Conservation (phyloP, 441 rosid species). For the California macrophylla region DNA sequence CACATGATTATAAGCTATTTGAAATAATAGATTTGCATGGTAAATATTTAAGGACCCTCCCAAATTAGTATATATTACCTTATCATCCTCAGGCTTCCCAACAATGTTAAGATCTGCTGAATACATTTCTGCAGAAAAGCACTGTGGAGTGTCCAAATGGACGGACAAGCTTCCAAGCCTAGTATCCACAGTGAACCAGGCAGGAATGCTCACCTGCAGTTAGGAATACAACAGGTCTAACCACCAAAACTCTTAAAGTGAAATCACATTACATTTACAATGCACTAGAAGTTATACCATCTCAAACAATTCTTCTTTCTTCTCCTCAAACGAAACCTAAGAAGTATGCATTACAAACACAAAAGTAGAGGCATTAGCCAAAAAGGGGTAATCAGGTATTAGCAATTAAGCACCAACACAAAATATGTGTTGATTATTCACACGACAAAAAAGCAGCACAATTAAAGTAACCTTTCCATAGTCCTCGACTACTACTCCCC, state of each 20-base stretch:
- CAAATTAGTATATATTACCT: conserved; percentile 35
- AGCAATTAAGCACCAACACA: not conserved
- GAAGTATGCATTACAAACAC: conserved; percentile 16
- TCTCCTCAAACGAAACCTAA: conserved; percentile 86
- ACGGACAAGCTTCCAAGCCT: conserved; percentile 93
- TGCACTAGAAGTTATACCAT: conserved; percentile 42
- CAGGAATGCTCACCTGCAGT: conserved; percentile 79
- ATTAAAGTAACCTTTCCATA: conserved; percentile 61
- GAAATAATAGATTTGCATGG: not conserved
- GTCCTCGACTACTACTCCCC: conserved; percentile 78
- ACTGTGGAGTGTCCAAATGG: conserved; percentile 96
- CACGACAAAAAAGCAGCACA: not conserved
- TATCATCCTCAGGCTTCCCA: conserved; percentile 98
- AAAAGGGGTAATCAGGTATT: not conserved
- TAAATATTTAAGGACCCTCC: not conserved
- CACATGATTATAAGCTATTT: not conserved
- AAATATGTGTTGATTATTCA: not conserved
- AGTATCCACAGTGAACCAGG: conserved; percentile 95
- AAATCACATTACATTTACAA: not conserved
- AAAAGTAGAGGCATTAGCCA: not conserved
- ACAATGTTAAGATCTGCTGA: conserved; percentile 82
- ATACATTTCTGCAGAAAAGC: conserved; percentile 99
- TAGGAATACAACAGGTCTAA: not conserved
- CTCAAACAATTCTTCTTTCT: conserved; percentile 81
- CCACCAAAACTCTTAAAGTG: not conserved